Evolutionary conservation across 306 rosid genomes (phyloP), one percentile per base, ranked within the genome.

Genomic region (Pyrus bretschneideri): DNA sequence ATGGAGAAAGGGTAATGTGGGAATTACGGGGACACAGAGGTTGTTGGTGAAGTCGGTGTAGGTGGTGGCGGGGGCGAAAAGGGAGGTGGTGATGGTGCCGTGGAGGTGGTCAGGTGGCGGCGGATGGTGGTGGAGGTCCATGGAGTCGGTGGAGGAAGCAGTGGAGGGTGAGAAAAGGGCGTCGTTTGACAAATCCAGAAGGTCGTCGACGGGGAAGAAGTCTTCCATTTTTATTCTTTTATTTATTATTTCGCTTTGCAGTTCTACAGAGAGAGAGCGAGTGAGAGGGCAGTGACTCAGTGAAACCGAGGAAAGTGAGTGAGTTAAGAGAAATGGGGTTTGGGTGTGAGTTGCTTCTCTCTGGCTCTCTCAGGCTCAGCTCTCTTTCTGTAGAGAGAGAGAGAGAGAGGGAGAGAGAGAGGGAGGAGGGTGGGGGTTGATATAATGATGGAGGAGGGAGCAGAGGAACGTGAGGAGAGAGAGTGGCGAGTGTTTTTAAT

Each of bases 381-480:
- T 49, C 83, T 74, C 70, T 12, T 6, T 21, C 46, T 17, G 2
- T 5, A 45, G 9, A n/a, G 13, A 21, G 65, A 9, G 54, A 49
- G 46, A 78, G 81, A 70, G 80, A 21, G 13, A 78, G 81, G 64
- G 80, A 21, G 13, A n/a, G 42, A 57, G 10, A 38, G 74, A 25
- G 49, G 62, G 66, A 33, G 46, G 4, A 27, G 23, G 18, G 31
- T 22, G 15, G 62, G 30, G 67, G 15, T 33, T 31, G 61, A 63
- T 67, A 65, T 76, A 63, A n/a, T 61, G 71, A 35, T 33, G 75
- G 80, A 70, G 38, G 15, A 44, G 78, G 84, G 81, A 52, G 85
- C 88, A 81, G 83, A 30, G 73, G 78, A 78, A 81, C 85, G 88
- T 81, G 83, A 61, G 54, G 82, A 45, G 74, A 69, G 80, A 44